Evolutionary conservation across 345 rosid genomes (phyloP).

Genomic region (Rhodamnia rubescens): DNA sequence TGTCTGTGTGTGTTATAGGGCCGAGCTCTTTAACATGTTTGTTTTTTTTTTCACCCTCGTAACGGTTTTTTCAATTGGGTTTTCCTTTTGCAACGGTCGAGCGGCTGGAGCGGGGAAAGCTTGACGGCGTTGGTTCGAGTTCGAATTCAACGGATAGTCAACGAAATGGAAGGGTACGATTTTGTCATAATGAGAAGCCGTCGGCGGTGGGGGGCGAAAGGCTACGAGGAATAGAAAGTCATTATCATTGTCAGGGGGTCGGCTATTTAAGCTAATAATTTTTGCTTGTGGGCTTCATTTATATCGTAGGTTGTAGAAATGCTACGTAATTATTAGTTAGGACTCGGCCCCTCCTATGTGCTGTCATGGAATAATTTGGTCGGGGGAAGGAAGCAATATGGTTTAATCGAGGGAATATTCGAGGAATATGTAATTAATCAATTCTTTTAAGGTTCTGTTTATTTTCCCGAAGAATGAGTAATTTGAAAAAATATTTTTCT

Average conservation of each 20-base stretch:
- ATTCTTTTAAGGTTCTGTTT: neutral
- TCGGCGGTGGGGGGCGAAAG: neutral
- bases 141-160: neutral
- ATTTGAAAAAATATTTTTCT: too few relatives aligned
- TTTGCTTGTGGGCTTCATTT: neutral
- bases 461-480: too few relatives aligned
- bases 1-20: too few relatives aligned
- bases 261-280: neutral
- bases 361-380: neutral
- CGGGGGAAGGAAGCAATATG: neutral
- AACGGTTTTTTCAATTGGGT: neutral
- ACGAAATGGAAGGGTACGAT: neutral
- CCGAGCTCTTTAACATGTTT: neutral
- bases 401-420: neutral
- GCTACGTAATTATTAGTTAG: neutral
- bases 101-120: neutral
- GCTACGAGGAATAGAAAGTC: neutral
- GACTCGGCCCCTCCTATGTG: neutral
- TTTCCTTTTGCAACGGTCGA: neutral
- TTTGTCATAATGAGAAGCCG: neutral
- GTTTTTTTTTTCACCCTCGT: neutral
- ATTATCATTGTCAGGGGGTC: neutral
- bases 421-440: neutral
- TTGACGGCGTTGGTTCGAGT: neutral
- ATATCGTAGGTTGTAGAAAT: neutral